A percentile compares a stretch with the other conserved stretches of the same genome.
Evolutionary conservation across 1,284 basidiomycete species (phyloP).

Genomic region (Tilletia caries): DNA sequence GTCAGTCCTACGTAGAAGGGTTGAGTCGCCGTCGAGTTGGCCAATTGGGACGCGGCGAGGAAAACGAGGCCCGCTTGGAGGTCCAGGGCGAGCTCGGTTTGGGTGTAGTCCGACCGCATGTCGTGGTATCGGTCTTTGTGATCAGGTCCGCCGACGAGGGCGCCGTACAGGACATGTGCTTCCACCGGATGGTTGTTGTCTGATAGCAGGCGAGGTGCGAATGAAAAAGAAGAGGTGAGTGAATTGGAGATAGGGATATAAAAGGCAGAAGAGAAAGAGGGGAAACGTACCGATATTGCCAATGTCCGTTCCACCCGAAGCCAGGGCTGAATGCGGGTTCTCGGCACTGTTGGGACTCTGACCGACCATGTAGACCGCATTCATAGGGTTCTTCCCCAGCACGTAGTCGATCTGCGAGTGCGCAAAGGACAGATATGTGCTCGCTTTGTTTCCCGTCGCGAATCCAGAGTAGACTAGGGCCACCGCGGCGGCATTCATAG

Average conservation of each 20-base stretch:
- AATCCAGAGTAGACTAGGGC: conserved; percentile 71
- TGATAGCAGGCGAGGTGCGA: too few relatives aligned
- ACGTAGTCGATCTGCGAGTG: conserved; percentile 73
- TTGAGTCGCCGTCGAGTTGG: conserved; percentile 65
- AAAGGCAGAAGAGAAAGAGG: too few relatives aligned
- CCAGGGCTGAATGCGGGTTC: conserved; percentile 82
- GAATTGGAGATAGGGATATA: neutral
- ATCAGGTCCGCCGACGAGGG: conserved; percentile 82
- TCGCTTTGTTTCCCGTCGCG: conserved; percentile 58
- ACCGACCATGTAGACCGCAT: conserved; percentile 74
- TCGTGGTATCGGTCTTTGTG: conserved; percentile 73
- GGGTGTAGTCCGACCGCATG: conserved; percentile 74
- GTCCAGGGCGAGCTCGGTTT: conserved; percentile 67
- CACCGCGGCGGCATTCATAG: conserved; percentile 78
- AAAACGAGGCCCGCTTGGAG: conserved; percentile 82
- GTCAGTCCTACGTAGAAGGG: conserved; percentile 73
- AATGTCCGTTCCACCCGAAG: conserved; percentile 71
- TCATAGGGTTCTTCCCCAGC: conserved; percentile 82
- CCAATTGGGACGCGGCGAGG: conserved; percentile 69
- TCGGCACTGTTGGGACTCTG: conserved; percentile 80
- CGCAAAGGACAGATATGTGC: conserved; percentile 69
- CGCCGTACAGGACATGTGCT: conserved; percentile 77
- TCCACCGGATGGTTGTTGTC: conserved; percentile 63
- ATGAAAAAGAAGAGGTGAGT: neutral
- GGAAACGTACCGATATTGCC: conserved; percentile 67